A percentile compares a stretch with the other conserved stretches of the same genome.
Conservation (phyloP, 1,284 basidiomycete genomes). For the Leccinum ponderosum region DNA sequence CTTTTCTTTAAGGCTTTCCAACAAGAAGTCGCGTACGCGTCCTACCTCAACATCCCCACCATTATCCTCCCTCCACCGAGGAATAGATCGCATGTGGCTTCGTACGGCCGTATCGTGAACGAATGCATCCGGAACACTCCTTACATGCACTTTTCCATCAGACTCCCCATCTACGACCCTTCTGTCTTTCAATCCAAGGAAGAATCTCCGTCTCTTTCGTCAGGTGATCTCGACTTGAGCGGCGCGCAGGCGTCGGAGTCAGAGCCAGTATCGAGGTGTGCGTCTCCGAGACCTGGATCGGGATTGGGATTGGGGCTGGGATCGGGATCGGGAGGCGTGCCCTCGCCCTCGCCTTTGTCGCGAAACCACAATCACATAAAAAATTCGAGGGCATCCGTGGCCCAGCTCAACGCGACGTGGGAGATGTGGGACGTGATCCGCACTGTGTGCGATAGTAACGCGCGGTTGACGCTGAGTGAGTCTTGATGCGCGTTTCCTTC, state of each 20-base stretch:
- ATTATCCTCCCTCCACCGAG: constrained; percentile 90
- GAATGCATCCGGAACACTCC: constrained; percentile 71
- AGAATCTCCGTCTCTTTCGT: constrained; percentile 26
- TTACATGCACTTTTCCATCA: constrained; percentile 77
- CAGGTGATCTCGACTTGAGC: constrained; percentile 19
- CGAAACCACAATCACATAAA: constrained; percentile 19
- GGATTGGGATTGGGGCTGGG: not conserved
- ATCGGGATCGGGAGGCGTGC: not conserved
- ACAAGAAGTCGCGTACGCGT: constrained; percentile 92
- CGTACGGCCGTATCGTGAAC: constrained; percentile 91
- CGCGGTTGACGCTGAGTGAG: constrained; percentile 84
- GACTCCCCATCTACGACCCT: constrained; percentile 84
- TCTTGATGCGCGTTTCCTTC: constrained; percentile 39
- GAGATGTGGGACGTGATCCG: constrained; percentile 98
- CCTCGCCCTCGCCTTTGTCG: not conserved
- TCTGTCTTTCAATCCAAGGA: constrained; percentile 46
- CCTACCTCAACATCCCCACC: constrained; percentile 86
- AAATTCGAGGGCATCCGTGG: constrained; percentile 41
- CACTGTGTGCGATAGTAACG: constrained; percentile 85
- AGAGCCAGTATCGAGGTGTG: constrained; percentile 17
- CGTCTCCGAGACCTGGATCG: constrained; percentile 31
- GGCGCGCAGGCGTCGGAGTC: constrained; percentile 2
- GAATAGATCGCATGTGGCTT: constrained; percentile 82
- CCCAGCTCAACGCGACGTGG: constrained; percentile 86
- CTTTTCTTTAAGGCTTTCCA: constrained; percentile 71